Evolutionary conservation across 1,284 basidiomycete species (phyloP).

Genomic region (Sphaerobolus stellatus): DNA sequence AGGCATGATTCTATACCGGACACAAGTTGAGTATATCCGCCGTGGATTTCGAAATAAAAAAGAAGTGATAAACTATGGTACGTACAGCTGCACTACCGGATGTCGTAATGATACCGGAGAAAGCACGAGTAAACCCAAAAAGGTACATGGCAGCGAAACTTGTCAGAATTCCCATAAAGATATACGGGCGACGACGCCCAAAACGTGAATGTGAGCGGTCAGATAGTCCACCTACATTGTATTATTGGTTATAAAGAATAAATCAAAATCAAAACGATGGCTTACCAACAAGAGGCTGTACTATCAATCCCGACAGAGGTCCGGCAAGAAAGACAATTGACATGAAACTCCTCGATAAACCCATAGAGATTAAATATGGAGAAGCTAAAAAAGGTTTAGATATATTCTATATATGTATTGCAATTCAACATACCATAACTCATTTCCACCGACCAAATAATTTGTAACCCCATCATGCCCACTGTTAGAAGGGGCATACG

Average conservation of each 20-base stretch:
- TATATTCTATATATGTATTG: neutral
- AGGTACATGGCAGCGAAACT: conserved; percentile 76
- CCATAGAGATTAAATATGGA: conserved; percentile 89
- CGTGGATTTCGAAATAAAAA: neutral
- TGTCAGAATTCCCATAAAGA: conserved; percentile 69
- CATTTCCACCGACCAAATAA: conserved; percentile 92
- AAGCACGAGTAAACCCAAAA: conserved; percentile 78
- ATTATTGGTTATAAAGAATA: too few relatives aligned
- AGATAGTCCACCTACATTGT: conserved; percentile 64
- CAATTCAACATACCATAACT: conserved; percentile 64
- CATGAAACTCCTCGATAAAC: conserved; percentile 84
- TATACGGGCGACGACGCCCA: conserved; percentile 84
- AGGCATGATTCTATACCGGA: conserved; percentile 50
- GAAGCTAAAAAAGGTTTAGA: conserved; percentile 60
- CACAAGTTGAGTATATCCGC: too few relatives aligned
- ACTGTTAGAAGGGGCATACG: conserved; percentile 73
- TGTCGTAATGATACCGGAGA: conserved; percentile 63
- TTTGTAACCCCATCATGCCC: conserved; percentile 78
- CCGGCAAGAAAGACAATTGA: conserved; percentile 94
- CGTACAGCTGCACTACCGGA: conserved; percentile 38
- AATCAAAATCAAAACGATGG: neutral
- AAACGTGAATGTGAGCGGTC: conserved; percentile 86
- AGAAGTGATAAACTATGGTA: conserved; percentile 6
- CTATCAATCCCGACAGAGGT: conserved; percentile 86
- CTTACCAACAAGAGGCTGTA: conserved; percentile 85